A percentile compares a stretch with the other conserved stretches of the same genome.
phyloP scores from a whole-genome alignment of 2,329 filamentous ascomycete genomes.

The Endocalyx cinctus region DNA sequence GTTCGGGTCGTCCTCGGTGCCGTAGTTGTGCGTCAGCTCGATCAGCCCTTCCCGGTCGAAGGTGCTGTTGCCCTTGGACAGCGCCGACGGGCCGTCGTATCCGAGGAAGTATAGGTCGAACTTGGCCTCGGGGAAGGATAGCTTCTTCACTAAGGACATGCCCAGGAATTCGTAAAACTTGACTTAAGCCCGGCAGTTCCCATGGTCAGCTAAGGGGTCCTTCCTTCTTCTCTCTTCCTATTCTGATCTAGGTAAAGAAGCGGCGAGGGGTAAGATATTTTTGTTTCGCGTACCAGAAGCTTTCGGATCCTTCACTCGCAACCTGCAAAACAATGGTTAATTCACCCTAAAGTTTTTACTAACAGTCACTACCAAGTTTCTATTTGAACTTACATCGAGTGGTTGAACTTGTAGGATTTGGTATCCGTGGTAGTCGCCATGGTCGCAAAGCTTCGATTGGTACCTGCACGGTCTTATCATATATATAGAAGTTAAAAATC shows the following conservation, averaged over 20 bases:
- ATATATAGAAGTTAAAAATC: too few species aligned
- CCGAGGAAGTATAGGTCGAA: constrained; percentile 96
- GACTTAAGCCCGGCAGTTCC: too few species aligned
- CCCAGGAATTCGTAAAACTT: constrained; percentile 94
- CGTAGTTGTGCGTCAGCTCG: constrained; percentile 81
- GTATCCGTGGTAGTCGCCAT: constrained; percentile 70
- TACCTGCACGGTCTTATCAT: constrained; percentile 9
- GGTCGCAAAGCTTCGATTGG: constrained; percentile 32
- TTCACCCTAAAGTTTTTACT: too few species aligned
- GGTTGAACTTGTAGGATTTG: constrained; percentile 77
- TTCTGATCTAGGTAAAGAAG: too few species aligned
- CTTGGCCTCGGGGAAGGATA: constrained; percentile 79
- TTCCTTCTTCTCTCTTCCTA: too few species aligned
- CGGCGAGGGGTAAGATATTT: too few species aligned
- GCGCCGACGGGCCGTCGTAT: constrained; percentile 72
- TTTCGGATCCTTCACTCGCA: constrained; percentile 92
- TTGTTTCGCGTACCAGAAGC: constrained; percentile 63
- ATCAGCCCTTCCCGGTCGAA: constrained; percentile 87
- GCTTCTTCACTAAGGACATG: constrained; percentile 76
- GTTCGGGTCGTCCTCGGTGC: constrained; percentile 77
- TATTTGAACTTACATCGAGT: constrained; percentile 66
- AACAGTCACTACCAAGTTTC: too few species aligned
- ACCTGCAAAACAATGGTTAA: too few species aligned
- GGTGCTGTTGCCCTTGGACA: constrained; percentile 64
- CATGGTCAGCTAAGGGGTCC: too few species aligned